phyloP scores from a whole-genome alignment of 495 filamentous ascomycete species.

The Neurospora tetrasperma region DNA sequence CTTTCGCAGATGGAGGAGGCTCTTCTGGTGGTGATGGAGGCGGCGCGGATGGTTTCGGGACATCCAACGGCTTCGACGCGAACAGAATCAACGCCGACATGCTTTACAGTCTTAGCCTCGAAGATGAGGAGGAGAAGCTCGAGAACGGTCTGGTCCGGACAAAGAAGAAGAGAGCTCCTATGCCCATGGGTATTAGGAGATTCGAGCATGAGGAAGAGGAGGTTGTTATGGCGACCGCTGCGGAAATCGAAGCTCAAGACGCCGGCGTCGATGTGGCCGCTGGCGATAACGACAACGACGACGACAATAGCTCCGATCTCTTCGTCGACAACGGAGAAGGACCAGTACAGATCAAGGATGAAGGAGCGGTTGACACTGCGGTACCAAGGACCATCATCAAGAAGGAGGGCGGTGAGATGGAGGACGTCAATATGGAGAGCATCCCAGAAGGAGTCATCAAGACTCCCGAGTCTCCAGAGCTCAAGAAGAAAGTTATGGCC shows the following conservation, averaged over 20 bases:
- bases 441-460: conserved; percentile 23
- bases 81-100: conserved; percentile 32
- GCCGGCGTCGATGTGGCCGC: conserved; percentile 13
- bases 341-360: conserved; percentile 16
- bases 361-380: conserved; percentile 23
- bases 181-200: conserved; percentile 41
- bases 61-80: conserved; percentile 20
- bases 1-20: conserved; percentile 20
- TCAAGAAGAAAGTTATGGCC: conserved; percentile 18
- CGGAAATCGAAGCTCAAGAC: conserved; percentile 34
- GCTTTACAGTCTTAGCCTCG: conserved; percentile 24
- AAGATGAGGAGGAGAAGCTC: conserved; percentile 19
- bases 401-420: conserved; percentile 21
- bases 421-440: conserved; percentile 26
- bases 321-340: conserved; percentile 24
- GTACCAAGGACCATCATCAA: conserved; percentile 24
- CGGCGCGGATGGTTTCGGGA: conserved; percentile 17
- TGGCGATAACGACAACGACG: conserved; percentile 23
- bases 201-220: conserved; percentile 43
- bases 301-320: conserved; percentile 32
- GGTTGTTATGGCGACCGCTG: conserved; percentile 42
- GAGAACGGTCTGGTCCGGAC: conserved; percentile 8
- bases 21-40: conserved; percentile 19
- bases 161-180: conserved; percentile 15
- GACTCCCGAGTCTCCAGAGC: conserved; percentile 23